phyloP scores from a whole-genome alignment of 139 green algal genomes.

The Chlamydomonas applanata region DNA sequence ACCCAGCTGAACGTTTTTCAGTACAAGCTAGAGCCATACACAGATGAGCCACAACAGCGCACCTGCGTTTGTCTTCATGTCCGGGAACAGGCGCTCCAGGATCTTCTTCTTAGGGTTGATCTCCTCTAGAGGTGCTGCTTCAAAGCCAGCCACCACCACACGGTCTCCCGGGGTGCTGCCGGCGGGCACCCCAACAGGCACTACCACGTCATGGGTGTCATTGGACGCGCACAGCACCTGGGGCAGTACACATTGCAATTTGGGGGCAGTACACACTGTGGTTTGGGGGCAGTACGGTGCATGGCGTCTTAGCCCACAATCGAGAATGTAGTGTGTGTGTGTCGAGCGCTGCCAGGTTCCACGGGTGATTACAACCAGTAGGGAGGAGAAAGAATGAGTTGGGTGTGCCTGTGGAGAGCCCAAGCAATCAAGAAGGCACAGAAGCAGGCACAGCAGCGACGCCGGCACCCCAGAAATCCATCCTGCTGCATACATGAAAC shows the following conservation, averaged over 20 bases:
- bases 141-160: slow-evolving; percentile 65
- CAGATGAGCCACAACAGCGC: neutral
- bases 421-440: no score
- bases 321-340: no score
- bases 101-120: slow-evolving; percentile 76
- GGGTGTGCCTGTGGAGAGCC: no score
- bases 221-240: slow-evolving; percentile 89
- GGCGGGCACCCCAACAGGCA: slow-evolving; percentile 81
- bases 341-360: no score
- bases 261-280: neutral
- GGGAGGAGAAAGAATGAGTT: no score
- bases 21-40: neutral
- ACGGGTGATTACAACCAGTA: no score
- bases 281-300: no score
- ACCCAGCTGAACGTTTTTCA: neutral
- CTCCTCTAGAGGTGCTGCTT: neutral
- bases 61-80: slow-evolving; percentile 71
- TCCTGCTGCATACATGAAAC: no score
- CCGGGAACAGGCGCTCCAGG: slow-evolving; percentile 74
- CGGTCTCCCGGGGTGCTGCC: slow-evolving; percentile 77
- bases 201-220: slow-evolving; percentile 70
- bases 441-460: no score
- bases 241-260: neutral
- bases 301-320: no score
- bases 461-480: no score